Conservation (phyloP, 1,284 basidiomycete species). For the Hemileia vastatrix region DNA sequence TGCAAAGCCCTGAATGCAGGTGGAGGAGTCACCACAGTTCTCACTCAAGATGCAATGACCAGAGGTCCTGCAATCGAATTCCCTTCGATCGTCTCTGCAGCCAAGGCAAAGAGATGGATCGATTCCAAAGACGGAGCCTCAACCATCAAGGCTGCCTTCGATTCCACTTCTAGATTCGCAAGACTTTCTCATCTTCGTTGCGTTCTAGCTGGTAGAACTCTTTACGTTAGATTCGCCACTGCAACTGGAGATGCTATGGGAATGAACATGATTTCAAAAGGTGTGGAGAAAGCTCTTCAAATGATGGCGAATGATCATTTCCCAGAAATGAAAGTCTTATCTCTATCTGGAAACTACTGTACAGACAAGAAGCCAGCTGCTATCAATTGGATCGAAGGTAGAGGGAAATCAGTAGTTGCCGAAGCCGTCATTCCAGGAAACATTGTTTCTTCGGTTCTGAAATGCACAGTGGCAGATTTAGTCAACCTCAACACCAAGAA, state of each 20-base stretch:
- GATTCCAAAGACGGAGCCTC: slow-evolving; percentile 70
- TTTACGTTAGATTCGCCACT: slow-evolving; percentile 89
- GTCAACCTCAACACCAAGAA: slow-evolving; percentile 94
- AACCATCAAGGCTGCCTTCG: slow-evolving; percentile 74
- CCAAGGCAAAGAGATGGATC: slow-evolving; percentile 76
- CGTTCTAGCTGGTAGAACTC: slow-evolving; percentile 75
- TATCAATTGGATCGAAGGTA: slow-evolving; percentile 99
- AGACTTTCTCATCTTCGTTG: slow-evolving; percentile 70
- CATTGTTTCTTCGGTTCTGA: slow-evolving; percentile 78
- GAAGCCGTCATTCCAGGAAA: slow-evolving; percentile 85
- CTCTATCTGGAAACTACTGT: slow-evolving; percentile 94
- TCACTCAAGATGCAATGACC: slow-evolving; percentile 92
- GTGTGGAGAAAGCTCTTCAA: slow-evolving; percentile 84
- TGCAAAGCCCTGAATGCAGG: slow-evolving; percentile 95
- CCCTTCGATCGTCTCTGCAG: slow-evolving; percentile 67
- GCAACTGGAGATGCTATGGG: slow-evolving; percentile 98
- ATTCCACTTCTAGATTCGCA: slow-evolving; percentile 84
- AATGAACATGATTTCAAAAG: slow-evolving; percentile 96
- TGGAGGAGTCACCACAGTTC: slow-evolving; percentile 86
- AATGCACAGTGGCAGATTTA: slow-evolving; percentile 82
- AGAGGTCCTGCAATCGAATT: slow-evolving; percentile 96
- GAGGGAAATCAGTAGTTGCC: slow-evolving; percentile 93
- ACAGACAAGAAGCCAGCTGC: slow-evolving; percentile 99
- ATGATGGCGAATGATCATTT: slow-evolving; percentile 62
- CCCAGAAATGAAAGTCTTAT: slow-evolving; percentile 83